phyloP scores from a whole-genome alignment of 202 grass and related monocot genomes.

The Musa balbisiana region DNA sequence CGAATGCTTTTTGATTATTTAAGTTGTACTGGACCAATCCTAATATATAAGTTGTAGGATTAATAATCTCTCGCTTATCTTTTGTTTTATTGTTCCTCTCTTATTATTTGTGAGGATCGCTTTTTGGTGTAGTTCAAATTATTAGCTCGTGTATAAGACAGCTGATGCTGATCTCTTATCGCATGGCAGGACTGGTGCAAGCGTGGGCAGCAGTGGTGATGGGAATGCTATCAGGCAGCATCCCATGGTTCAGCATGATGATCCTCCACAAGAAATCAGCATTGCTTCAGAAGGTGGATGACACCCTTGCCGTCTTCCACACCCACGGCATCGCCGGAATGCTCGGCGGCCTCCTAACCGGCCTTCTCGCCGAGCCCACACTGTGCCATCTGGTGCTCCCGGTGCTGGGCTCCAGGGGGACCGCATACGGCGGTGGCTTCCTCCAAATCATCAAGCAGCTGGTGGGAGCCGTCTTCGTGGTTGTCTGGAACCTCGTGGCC shows the following conservation, averaged over 20 bases:
- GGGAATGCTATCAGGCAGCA: background rate
- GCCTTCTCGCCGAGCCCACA: background rate
- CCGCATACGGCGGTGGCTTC: background rate
- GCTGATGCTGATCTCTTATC: too few relatives aligned
- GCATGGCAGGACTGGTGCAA: background rate
- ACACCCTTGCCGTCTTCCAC: slow-evolving; percentile 9
- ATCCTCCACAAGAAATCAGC: background rate
- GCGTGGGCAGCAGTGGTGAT: background rate
- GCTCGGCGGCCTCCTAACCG: slow-evolving; percentile 6
- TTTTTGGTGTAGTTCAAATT: too few relatives aligned
- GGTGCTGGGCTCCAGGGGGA: background rate
- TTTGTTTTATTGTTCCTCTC: too few relatives aligned
- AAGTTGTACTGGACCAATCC: too few relatives aligned
- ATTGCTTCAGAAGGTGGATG: slow-evolving; percentile 5
- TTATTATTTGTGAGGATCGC: background rate
- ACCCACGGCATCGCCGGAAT: slow-evolving; percentile 6
- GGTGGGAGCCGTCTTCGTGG: background rate
- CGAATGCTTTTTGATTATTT: too few relatives aligned
- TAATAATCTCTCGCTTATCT: too few relatives aligned
- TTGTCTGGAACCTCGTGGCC: background rate
- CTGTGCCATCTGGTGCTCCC: background rate
- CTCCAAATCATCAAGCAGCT: background rate
- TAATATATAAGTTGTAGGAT: too few relatives aligned
- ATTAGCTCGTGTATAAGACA: too few relatives aligned
- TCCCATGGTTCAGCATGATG: slow-evolving; percentile 18